Evolutionary conservation across 2,329 filamentous ascomycete genomes (phyloP).

Genomic region (Phialocephala subalpina): DNA sequence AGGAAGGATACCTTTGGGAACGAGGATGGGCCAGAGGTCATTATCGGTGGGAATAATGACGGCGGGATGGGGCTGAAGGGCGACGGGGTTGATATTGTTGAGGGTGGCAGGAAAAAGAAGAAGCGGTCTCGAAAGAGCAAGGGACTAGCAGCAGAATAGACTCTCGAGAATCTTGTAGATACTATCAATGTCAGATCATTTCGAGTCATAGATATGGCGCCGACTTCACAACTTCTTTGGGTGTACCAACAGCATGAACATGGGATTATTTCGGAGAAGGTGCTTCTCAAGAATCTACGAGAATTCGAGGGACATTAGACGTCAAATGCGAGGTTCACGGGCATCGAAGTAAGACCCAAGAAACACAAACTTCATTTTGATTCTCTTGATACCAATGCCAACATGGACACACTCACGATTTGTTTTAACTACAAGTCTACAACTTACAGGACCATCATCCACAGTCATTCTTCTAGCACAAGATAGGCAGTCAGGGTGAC

Average conservation of each 20-base stretch:
- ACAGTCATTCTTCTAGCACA: not conserved
- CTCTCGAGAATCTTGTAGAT: not conserved
- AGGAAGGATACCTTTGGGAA: slow-evolving; percentile 68
- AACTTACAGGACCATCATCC: too few species aligned
- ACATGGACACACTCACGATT: too few species aligned
- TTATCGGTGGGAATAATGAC: slow-evolving; percentile 33
- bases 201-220: not conserved
- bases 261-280: not conserved
- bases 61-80: slow-evolving; percentile 34
- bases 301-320: too few species aligned
- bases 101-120: slow-evolving; percentile 54
- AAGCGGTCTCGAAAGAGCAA: slow-evolving; percentile 57
- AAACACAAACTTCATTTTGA: too few species aligned
- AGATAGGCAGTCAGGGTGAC: not conserved
- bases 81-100: slow-evolving; percentile 45
- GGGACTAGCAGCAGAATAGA: slow-evolving; percentile 13
- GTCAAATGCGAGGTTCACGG: too few species aligned
- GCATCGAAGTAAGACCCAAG: too few species aligned
- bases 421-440: too few species aligned
- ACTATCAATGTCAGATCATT: not conserved
- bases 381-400: too few species aligned
- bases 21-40: slow-evolving; percentile 48
- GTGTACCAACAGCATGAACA: not conserved
- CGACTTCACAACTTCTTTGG: not conserved
- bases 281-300: too few species aligned